Evolutionary conservation across 1,284 basidiomycete species (phyloP).

Genomic region (Ceratobasidium theobromae): DNA sequence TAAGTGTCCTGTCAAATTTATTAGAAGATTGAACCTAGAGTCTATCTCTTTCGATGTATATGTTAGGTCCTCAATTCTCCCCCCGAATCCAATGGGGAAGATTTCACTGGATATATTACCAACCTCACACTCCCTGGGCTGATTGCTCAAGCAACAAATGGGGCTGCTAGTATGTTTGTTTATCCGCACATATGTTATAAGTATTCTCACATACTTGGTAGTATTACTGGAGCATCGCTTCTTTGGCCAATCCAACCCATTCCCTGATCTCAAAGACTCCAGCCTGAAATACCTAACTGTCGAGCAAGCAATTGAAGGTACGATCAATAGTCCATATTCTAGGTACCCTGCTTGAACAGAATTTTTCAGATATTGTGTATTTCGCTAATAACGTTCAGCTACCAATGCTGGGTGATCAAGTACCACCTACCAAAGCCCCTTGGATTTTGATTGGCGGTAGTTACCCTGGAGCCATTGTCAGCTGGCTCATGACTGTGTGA

Average conservation of each 20-base stretch:
- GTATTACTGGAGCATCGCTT: conserved; percentile 48
- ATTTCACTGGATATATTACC: conserved; percentile 34
- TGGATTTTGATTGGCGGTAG: conserved; percentile 72
- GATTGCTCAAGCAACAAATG: conserved; percentile 66
- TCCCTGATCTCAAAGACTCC: conserved; percentile 57
- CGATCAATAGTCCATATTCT: no score
- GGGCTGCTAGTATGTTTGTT: conserved; percentile 57
- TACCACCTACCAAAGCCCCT: conserved; percentile 59
- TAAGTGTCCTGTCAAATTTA: conserved; percentile 46
- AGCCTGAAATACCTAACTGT: conserved; percentile 63
- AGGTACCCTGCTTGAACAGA: no score
- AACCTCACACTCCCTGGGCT: conserved; percentile 53
- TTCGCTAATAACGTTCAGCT: conserved; percentile 66
- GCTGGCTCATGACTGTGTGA: conserved; percentile 71
- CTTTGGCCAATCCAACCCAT: conserved; percentile 59
- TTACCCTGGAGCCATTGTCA: conserved; percentile 59
- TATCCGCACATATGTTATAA: not conserved
- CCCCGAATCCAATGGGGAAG: conserved; percentile 28
- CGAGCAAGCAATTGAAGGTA: conserved; percentile 50
- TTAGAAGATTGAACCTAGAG: no score
- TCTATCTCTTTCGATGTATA: no score
- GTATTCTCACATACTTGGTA: not conserved
- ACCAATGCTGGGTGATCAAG: conserved; percentile 63
- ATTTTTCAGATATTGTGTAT: conserved; percentile 68
- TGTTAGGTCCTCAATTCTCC: conserved; percentile 21